These are phyloP conservation scores for Scedosporium aurantiacum DNA, from an alignment of 2,329 filamentous ascomycete species.

Conservation along the genomic window DNA sequence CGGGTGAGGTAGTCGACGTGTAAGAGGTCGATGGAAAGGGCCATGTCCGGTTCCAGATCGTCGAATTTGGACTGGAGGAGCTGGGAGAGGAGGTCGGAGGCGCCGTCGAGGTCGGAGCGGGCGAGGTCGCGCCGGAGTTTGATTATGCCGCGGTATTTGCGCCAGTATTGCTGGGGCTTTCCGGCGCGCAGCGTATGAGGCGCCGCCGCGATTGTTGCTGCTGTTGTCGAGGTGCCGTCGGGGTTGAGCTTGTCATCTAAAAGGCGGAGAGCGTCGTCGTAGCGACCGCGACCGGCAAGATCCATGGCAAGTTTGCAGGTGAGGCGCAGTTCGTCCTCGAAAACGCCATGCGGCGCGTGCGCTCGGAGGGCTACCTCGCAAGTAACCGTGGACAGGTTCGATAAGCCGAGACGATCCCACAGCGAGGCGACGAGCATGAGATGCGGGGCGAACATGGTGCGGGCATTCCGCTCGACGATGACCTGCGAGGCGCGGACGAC, in stretches of 20 bases:
- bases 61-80: constrained; percentile 39
- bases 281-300: constrained; percentile 55
- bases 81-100: constrained; percentile 38
- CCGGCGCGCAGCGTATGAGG: constrained; percentile 48
- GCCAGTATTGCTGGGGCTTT: constrained; percentile 66
- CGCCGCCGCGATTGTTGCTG: constrained; percentile 20
- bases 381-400: constrained; percentile 43
- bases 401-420: constrained; percentile 63
- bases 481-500: constrained; percentile 76
- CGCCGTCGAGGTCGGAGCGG: constrained; percentile 39
- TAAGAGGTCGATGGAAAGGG: constrained; percentile 38
- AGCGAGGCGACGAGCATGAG: constrained; percentile 61
- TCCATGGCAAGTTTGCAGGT: constrained; percentile 55
- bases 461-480: constrained; percentile 65
- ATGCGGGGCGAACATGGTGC: constrained; percentile 61
- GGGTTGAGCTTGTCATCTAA: constrained; percentile 34
- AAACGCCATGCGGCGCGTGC: constrained; percentile 44
- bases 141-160: constrained; percentile 55
- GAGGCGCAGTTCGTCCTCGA: constrained; percentile 71
- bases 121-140: constrained; percentile 53
- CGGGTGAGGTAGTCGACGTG: constrained; percentile 41
- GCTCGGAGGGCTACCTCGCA: constrained; percentile 69
- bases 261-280: constrained; percentile 54
- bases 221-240: constrained; percentile 41
- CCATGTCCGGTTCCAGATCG: constrained; percentile 40